Evolutionary conservation across 306 rosid genomes (phyloP), one percentile per base, ranked within the genome.

Genomic region (Lathyrus sativus): DNA sequence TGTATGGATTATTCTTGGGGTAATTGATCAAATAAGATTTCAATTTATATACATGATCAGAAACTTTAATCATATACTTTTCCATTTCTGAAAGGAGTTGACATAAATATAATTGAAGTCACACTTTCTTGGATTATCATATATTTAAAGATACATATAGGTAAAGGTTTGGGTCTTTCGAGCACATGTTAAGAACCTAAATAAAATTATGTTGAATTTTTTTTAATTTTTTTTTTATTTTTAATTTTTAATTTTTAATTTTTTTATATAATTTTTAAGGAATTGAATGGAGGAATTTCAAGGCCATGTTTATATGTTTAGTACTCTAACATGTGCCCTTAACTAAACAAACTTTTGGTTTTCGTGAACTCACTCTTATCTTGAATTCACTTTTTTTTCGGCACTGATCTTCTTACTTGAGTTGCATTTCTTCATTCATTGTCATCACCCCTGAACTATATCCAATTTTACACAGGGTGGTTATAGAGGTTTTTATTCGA

Each of bases 401-500:
- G 9, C 12, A 13, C 15, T 42, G 57, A 12, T 43, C 38, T 43
- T 68, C n/a, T 62, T 19, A 62, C 73, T 45, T 49, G 46, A 80
- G 62, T 58, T 73, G 42, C 46, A 15, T 46, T 58, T 44, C 26
- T 72, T 61, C 29, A 45, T 72, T 53, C 59, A 51, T 65, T 60
- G 46, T 29, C 64, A 74, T 62, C 78, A 38, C 45, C 56, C 2
- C 62, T 57, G 56, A 74, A 54, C 58, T 61, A 11, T 7, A 57
- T 72, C 37, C 35, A 42, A 33, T 74, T 22, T 35, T 74, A 19
- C 80, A 49, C 81, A 93, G 99, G 99, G 97, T 62, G 97, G 99
- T 58, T 93, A 90, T 75, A 85, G 85, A 76, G 99, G 99, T 26
- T 93, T 93, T 81, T 93, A 87, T 77, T 80, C 99, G 31, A 81